Evolutionary conservation across 495 filamentous ascomycete genomes (phyloP).

Genomic region (Aspergillus ellipticus): DNA sequence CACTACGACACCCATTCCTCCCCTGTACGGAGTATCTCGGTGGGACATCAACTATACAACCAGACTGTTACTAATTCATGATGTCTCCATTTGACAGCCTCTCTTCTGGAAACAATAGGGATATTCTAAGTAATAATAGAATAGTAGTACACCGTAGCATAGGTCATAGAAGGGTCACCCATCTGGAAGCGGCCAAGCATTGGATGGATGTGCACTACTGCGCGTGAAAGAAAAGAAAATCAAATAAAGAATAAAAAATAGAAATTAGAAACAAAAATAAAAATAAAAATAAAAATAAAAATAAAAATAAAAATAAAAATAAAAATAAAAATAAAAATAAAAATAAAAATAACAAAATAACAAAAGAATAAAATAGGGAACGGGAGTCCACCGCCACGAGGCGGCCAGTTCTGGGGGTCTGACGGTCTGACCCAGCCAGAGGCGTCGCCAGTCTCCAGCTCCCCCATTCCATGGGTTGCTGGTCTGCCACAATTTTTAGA

Average conservation of each 20-base stretch:
- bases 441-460: background rate
- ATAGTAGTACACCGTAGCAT: background rate
- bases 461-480: slow-evolving; percentile 3
- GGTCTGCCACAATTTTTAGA: slow-evolving; percentile 2
- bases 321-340: background rate
- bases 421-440: background rate
- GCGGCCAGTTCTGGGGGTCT: slow-evolving; percentile 10
- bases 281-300: background rate
- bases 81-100: background rate
- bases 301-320: slow-evolving; percentile 5
- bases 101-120: no score
- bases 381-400: slow-evolving; percentile 17
- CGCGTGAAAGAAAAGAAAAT: background rate
- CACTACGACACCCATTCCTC: background rate
- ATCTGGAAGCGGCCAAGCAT: slow-evolving; percentile 9
- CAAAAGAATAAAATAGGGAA: background rate
- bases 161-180: background rate
- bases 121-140: background rate
- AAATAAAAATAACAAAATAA: slow-evolving; percentile 2
- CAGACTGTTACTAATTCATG: no score
- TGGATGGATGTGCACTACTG: slow-evolving; percentile 7
- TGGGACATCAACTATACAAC: no score
- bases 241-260: background rate
- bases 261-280: background rate
- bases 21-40: no score